Evolutionary conservation across 805 yeast genomes (phyloP).

Genomic region (Phaffomyces thermotolerans): DNA sequence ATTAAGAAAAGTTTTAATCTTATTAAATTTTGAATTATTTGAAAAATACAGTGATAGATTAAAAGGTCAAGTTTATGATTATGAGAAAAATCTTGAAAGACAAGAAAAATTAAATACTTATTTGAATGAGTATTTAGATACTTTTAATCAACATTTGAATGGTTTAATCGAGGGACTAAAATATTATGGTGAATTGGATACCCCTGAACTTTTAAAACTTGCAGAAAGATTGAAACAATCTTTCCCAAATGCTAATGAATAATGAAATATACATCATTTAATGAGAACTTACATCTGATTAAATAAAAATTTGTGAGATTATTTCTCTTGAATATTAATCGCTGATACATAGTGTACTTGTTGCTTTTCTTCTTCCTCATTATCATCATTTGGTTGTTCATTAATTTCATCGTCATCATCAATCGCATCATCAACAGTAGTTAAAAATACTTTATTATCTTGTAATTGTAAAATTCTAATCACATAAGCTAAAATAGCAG

Average conservation of each 20-base stretch:
- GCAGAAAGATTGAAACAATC: constrained; percentile 35
- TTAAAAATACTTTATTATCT: constrained; percentile 21
- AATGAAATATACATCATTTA: not conserved
- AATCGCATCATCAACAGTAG: constrained; percentile 1
- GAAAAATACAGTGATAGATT: constrained; percentile 30
- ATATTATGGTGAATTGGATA: constrained; percentile 43
- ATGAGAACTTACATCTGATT: not conserved
- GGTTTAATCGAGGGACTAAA: constrained; percentile 40
- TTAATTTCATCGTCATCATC: not conserved
- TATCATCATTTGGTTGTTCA: not conserved
- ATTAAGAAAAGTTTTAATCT: constrained; percentile 46
- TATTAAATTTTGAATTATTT: constrained; percentile 40
- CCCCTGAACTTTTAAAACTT: constrained; percentile 36
- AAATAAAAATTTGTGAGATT: not conserved
- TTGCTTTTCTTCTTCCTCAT: too few species aligned
- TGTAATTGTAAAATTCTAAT: constrained; percentile 38
- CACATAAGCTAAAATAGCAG: constrained; percentile 32
- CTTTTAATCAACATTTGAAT: constrained; percentile 37
- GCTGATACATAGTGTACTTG: too few species aligned
- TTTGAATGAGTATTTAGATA: constrained; percentile 35
- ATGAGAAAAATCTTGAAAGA: constrained; percentile 32
- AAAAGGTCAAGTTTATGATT: constrained; percentile 32
- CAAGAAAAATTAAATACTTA: constrained; percentile 34
- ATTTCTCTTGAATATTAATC: not conserved
- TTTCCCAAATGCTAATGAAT: constrained; percentile 15